A percentile compares a stretch with the other conserved stretches of the same genome.
Evolutionary conservation across 2,329 filamentous ascomycete genomes (phyloP).

Genomic region (Tolypocladium pustulatum): DNA sequence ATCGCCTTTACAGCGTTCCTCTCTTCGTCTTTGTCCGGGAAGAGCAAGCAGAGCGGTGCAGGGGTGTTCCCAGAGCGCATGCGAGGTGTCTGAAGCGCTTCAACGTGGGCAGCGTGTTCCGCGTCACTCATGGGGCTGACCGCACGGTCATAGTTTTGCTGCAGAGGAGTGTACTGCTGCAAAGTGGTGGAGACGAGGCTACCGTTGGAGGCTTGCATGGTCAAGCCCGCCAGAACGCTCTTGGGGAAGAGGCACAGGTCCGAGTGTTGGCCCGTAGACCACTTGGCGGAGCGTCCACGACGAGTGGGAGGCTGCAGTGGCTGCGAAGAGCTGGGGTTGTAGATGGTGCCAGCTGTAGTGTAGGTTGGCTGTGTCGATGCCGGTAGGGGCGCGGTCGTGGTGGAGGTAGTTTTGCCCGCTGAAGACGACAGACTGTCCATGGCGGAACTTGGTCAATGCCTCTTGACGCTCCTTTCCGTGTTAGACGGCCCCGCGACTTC

Average conservation of each 20-base stretch:
- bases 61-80: conserved; percentile 17
- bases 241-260: conserved; percentile 26
- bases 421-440: conserved; percentile 20
- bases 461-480: background rate
- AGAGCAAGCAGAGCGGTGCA: conserved; percentile 8
- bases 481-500: conserved; percentile 3
- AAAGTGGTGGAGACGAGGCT: conserved; percentile 8
- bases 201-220: conserved; percentile 14
- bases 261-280: conserved; percentile 17
- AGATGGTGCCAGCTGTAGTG: conserved; percentile 47
- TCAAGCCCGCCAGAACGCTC: conserved; percentile 22
- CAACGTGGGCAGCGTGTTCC: conserved; percentile 14
- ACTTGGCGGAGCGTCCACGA: conserved; percentile 36
- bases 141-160: conserved; percentile 44
- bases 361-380: conserved; percentile 30
- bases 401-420: conserved; percentile 11
- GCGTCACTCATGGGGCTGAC: conserved; percentile 25
- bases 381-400: conserved; percentile 9
- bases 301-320: conserved; percentile 41
- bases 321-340: conserved; percentile 34
- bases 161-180: conserved; percentile 38
- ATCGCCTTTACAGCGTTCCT: conserved; percentile 10
- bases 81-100: conserved; percentile 14
- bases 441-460: conserved; percentile 4
- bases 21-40: conserved; percentile 8